phyloP scores from a whole-genome alignment of 176 grass and related monocot genomes.

The Oryza meridionalis region DNA sequence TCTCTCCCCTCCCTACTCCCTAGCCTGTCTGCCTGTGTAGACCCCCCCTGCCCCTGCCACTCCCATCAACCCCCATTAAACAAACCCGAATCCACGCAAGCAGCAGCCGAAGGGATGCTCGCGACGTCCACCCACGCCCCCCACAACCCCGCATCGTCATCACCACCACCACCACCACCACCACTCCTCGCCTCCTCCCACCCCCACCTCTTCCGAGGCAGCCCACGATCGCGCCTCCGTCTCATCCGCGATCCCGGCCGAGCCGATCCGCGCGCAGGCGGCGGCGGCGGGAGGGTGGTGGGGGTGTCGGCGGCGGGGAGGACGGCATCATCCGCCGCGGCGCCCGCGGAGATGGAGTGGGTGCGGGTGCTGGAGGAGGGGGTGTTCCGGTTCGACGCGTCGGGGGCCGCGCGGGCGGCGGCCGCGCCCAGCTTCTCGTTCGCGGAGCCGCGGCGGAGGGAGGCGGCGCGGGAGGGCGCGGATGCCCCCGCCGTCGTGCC shows the following conservation, averaged over 20 bases:
- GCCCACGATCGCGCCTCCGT: not conserved
- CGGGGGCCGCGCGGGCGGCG: slow-evolving; percentile 50
- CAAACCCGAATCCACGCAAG: slow-evolving; percentile 40
- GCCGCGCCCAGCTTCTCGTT: slow-evolving; percentile 82
- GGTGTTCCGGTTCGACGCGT: slow-evolving; percentile 89
- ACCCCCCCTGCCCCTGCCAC: not conserved
- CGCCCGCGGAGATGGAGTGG: slow-evolving; percentile 54
- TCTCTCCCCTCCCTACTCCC: too few relatives aligned
- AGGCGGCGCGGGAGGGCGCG: slow-evolving; percentile 42
- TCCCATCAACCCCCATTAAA: not conserved
- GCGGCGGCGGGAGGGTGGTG: not conserved
- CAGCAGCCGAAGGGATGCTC: slow-evolving; percentile 30
- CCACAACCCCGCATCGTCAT: not conserved
- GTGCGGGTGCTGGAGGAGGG: slow-evolving; percentile 65
- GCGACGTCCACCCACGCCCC: not conserved
- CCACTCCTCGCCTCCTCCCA: not conserved
- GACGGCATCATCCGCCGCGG: not conserved
- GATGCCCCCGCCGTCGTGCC: slow-evolving; percentile 53
- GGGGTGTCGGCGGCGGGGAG: not conserved
- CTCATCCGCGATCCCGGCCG: not conserved
- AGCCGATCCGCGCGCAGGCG: slow-evolving; percentile 29
- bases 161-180: not conserved
- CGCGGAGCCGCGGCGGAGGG: slow-evolving; percentile 54
- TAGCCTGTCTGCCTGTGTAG: too few relatives aligned
- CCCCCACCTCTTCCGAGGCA: slow-evolving; percentile 3